Evolutionary conservation across 2,329 filamentous ascomycete species (phyloP).

Genomic region (Thelonectria blattea): DNA sequence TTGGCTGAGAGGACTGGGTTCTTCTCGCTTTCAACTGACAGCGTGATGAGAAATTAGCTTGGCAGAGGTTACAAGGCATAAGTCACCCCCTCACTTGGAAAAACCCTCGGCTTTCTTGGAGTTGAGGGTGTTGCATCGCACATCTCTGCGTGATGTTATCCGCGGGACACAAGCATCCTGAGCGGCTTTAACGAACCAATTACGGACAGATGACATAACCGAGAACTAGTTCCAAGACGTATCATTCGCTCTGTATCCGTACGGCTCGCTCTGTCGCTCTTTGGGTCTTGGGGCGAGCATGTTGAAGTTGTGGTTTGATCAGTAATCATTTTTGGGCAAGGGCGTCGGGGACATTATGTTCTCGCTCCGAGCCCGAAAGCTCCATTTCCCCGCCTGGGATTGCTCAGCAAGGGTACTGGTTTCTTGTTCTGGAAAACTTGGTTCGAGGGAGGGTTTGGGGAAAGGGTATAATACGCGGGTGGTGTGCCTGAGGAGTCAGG

Average conservation of each 20-base stretch:
- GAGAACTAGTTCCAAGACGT: not conserved
- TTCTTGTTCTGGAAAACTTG: not conserved
- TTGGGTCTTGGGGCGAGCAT: not conserved
- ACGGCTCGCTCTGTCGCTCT: not conserved
- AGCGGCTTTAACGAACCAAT: not conserved
- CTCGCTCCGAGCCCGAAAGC: not conserved
- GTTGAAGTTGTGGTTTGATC: not conserved
- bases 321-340: conserved; percentile 10
- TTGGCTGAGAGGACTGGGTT: not conserved
- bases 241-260: not conserved
- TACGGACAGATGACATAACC: not conserved
- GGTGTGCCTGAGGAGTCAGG: not conserved
- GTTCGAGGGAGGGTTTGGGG: not conserved
- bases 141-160: not conserved
- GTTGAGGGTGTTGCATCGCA: not conserved
- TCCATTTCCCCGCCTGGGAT: not conserved
- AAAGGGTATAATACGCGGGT: not conserved
- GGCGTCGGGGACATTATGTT: conserved; percentile 14
- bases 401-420: conserved; percentile 2
- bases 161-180: not conserved
- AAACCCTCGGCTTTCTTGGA: not conserved
- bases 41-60: not conserved
- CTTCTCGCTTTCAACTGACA: not conserved
- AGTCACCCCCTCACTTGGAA: not conserved
- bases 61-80: not conserved